These are phyloP conservation scores for Ajuga chamaepitys DNA, from an alignment of 257 asterid species.

Conservation along the genomic window DNA sequence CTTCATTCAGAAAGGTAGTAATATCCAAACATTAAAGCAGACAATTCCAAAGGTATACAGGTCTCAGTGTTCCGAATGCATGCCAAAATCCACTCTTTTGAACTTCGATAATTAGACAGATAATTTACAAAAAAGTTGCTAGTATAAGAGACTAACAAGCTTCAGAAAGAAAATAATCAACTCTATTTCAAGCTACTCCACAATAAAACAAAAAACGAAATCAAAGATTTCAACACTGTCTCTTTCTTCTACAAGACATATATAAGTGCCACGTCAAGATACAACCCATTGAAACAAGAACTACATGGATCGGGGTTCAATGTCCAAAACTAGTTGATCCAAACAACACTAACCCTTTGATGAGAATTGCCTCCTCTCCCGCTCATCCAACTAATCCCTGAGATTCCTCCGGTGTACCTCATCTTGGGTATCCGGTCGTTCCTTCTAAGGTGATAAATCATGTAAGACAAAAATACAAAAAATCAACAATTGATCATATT, in stretches of 20 bases:
- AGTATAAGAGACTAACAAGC: not conserved
- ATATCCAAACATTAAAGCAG: not conserved
- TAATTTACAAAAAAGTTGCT: not conserved
- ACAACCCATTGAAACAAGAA: not conserved
- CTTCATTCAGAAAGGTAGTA: not conserved
- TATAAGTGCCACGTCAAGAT: not conserved
- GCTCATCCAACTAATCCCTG: slow-evolving; percentile 69
- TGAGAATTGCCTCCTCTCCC: slow-evolving; percentile 77
- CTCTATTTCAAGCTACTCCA: not conserved
- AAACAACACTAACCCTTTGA: slow-evolving; percentile 40
- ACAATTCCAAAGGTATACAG: not conserved
- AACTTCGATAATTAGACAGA: not conserved
- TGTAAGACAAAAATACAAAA: not conserved
- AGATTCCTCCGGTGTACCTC: slow-evolving; percentile 70
- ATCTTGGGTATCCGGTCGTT: slow-evolving; percentile 82
- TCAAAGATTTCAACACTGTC: not conserved
- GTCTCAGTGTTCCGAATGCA: not conserved
- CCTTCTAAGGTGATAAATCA: slow-evolving; percentile 59
- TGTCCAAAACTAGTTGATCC: too few relatives aligned
- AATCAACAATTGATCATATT: too few relatives aligned
- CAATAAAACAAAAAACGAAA: not conserved
- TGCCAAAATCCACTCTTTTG: too few relatives aligned
- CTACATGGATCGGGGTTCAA: not conserved
- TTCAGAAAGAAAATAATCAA: not conserved
- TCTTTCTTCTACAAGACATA: slow-evolving; percentile 56